Percentiles rank a stretch among this genome's conserved stretches.
Evolutionary conservation across 805 yeast genomes (phyloP).

Genomic region (Vanderwaltozyma verrucispora): DNA sequence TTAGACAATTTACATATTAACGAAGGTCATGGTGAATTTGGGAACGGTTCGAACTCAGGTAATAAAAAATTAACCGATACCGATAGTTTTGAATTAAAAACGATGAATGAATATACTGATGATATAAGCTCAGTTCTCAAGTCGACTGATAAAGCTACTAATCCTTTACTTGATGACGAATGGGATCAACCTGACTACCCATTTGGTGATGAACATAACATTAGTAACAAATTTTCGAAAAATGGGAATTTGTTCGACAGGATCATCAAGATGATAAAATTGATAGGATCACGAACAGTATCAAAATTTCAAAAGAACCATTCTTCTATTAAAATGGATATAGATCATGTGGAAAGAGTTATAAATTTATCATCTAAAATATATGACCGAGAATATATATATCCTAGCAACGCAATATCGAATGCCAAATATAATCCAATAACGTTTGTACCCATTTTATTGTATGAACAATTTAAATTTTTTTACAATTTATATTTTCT

Average conservation of each 20-base stretch:
- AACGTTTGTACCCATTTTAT: slow-evolving; percentile 77
- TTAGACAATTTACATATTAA: slow-evolving; percentile 40
- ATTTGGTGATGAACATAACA: not conserved
- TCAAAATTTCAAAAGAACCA: slow-evolving; percentile 28
- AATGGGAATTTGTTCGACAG: slow-evolving; percentile 23
- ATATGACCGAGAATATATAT: slow-evolving; percentile 16
- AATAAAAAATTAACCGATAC: too few species aligned
- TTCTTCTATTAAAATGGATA: slow-evolving; percentile 5
- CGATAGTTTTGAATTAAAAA: slow-evolving; percentile 24
- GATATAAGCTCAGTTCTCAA: not conserved
- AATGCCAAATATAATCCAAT: slow-evolving; percentile 90
- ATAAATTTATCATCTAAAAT: slow-evolving; percentile 32
- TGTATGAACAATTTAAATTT: slow-evolving; percentile 94
- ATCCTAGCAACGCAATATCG: slow-evolving; percentile 55
- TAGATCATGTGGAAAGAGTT: slow-evolving; percentile 30
- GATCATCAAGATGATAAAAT: slow-evolving; percentile 33
- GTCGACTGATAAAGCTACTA: not conserved
- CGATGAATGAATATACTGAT: slow-evolving; percentile 9
- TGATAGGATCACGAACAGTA: slow-evolving; percentile 36
- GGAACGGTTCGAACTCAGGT: slow-evolving; percentile 20
- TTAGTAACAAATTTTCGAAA: slow-evolving; percentile 6
- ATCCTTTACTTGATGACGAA: not conserved
- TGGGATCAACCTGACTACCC: not conserved
- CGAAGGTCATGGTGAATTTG: slow-evolving; percentile 20
- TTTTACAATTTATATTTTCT: slow-evolving; percentile 89